Conservation (phyloP, 805 yeast species). For the Metschnikowia lochheadii region DNA sequence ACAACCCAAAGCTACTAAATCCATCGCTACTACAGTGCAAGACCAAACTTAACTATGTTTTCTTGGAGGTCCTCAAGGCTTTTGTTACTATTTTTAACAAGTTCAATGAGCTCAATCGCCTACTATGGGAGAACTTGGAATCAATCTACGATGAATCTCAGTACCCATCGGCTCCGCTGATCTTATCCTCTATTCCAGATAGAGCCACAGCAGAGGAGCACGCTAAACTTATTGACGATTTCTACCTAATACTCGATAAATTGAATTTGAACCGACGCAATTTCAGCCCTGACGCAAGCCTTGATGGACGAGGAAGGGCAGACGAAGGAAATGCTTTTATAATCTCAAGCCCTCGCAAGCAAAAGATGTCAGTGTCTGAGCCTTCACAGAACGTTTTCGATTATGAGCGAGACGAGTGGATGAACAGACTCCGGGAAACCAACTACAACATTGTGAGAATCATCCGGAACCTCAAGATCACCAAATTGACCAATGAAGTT, state of each 20-base stretch:
- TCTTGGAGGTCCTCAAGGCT: conserved; percentile 31
- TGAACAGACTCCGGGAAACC: conserved; percentile 30
- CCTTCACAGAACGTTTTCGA: background rate
- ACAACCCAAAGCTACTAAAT: conserved; percentile 21
- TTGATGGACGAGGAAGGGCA: conserved; percentile 1
- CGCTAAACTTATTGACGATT: conserved; percentile 27
- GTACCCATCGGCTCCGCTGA: conserved; percentile 7
- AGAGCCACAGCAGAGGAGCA: conserved; percentile 31
- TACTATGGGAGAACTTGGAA: conserved; percentile 28
- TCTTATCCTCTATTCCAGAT: conserved; percentile 25
- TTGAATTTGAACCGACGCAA: conserved; percentile 17
- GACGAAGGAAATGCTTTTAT: conserved; percentile 15
- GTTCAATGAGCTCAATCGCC: conserved; percentile 25
- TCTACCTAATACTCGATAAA: conserved; percentile 23
- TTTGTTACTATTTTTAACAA: conserved; percentile 30
- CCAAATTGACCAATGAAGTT: conserved; percentile 34
- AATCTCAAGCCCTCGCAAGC: conserved; percentile 17
- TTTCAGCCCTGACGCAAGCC: conserved; percentile 6
- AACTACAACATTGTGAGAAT: conserved; percentile 36
- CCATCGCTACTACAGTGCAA: conserved; percentile 31
- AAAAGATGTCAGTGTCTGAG: conserved; percentile 3
- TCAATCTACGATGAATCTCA: conserved; percentile 23
- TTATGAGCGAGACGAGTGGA: conserved; percentile 12
- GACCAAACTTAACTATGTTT: conserved; percentile 30
- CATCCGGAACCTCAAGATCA: conserved; percentile 32